Percentiles rank a stretch among this genome's conserved stretches.
phyloP scores from a whole-genome alignment of 2,329 filamentous ascomycete species.

The Aspergillus vadensis region DNA sequence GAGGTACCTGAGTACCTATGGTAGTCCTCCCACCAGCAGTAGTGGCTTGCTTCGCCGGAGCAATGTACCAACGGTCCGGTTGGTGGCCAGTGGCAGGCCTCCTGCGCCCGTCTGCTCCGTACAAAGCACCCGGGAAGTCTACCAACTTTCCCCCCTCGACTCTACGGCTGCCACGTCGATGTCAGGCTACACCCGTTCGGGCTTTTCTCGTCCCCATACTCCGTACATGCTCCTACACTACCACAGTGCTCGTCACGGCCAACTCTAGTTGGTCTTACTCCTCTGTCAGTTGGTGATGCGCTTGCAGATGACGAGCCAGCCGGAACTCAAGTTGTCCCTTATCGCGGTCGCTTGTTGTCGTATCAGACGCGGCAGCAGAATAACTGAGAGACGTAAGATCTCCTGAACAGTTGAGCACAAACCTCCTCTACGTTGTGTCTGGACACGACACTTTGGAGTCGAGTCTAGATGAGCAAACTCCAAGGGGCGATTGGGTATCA shows the following conservation, averaged over 20 bases:
- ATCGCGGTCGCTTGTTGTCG: constrained; percentile 14
- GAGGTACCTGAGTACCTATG: neutral
- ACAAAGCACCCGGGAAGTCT: constrained; percentile 19
- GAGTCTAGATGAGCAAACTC: neutral
- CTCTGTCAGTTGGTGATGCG: constrained; percentile 9
- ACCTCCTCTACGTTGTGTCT: neutral
- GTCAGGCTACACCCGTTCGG: constrained; percentile 23
- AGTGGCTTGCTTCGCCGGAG: neutral
- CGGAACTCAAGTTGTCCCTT: constrained; percentile 8
- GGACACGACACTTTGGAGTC: neutral
- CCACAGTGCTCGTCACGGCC: neutral
- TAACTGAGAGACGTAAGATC: neutral
- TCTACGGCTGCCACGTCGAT: constrained; percentile 27
- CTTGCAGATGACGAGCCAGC: constrained; percentile 17
- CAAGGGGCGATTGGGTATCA: neutral
- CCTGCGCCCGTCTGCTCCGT: constrained; percentile 11
- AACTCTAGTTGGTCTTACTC: constrained; percentile 4
- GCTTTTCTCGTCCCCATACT: constrained; percentile 8
- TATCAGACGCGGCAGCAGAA: constrained; percentile 10
- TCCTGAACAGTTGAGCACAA: neutral
- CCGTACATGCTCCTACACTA: neutral
- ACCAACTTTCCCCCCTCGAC: constrained; percentile 20
- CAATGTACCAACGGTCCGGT: neutral
- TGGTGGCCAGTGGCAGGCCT: constrained; percentile 9
- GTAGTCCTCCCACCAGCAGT: neutral